phyloP scores from a whole-genome alignment of 1,139 yeast species.

The Torulaspora globosa region DNA sequence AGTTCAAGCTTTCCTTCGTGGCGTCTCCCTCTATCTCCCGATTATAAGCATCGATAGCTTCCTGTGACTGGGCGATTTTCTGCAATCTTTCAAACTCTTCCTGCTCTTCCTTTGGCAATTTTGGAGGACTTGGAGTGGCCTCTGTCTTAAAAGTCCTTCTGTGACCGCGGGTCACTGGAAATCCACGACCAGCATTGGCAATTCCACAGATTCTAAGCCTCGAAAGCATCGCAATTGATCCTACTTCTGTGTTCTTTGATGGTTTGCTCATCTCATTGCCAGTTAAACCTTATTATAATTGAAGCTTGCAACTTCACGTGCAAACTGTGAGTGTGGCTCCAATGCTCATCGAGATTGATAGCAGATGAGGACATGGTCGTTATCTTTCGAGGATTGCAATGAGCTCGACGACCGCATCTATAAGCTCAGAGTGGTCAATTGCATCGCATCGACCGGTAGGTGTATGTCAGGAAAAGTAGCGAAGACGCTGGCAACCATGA shows the following conservation, averaged over 20 bases:
- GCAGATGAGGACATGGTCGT: no score
- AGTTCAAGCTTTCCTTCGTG: conserved; percentile 38
- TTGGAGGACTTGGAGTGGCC: conserved; percentile 71
- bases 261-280: background rate
- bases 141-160: conserved; percentile 18
- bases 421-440: background rate
- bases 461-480: conserved; percentile 7
- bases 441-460: background rate
- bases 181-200: background rate
- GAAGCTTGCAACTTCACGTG: conserved; percentile 1
- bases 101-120: conserved; percentile 79
- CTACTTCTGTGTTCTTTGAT: background rate
- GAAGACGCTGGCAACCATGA: conserved; percentile 14
- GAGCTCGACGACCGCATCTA: background rate
- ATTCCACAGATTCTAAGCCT: background rate
- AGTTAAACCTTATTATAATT: background rate
- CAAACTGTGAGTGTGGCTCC: background rate
- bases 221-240: conserved; percentile 1
- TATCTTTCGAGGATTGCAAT: background rate
- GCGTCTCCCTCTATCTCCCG: conserved; percentile 42
- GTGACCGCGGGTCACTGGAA: background rate
- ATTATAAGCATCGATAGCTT: conserved; percentile 74
- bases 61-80: conserved; percentile 72
- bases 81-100: conserved; percentile 88
- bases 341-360: background rate